phyloP scores from a whole-genome alignment of 2,329 filamentous ascomycete genomes.

The Diaporthe vaccinii region DNA sequence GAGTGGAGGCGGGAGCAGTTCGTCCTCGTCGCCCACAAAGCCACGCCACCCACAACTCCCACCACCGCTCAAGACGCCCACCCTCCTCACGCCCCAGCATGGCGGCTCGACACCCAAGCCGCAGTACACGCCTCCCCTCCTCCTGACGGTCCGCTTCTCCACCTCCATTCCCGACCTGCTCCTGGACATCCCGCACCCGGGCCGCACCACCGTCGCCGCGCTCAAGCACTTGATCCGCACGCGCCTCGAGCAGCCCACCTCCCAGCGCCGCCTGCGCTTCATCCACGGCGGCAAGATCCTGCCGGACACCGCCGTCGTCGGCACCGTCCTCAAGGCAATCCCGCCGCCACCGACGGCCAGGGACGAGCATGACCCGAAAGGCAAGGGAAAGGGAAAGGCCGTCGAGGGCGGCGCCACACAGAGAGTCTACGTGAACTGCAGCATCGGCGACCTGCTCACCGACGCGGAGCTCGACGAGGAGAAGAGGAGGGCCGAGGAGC shows the following conservation, averaged over 20 bases:
- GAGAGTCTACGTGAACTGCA: slow-evolving; percentile 92
- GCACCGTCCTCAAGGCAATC: slow-evolving; percentile 75
- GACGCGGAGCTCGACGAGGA: slow-evolving; percentile 78
- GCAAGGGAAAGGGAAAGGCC: slow-evolving; percentile 84
- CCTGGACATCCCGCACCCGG: slow-evolving; percentile 79
- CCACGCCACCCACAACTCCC: slow-evolving; percentile 19
- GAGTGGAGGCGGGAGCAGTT: slow-evolving; percentile 37
- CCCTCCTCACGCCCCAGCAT: slow-evolving; percentile 13
- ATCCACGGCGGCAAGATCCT: slow-evolving; percentile 93
- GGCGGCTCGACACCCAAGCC: slow-evolving; percentile 24
- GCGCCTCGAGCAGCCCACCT: slow-evolving; percentile 73
- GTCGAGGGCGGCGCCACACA: slow-evolving; percentile 63
- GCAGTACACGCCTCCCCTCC: slow-evolving; percentile 62
- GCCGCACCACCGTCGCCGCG: slow-evolving; percentile 78
- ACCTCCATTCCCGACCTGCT: slow-evolving; percentile 85
- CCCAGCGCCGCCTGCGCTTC: slow-evolving; percentile 82
- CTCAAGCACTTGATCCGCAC: slow-evolving; percentile 87
- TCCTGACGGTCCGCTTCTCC: slow-evolving; percentile 92
- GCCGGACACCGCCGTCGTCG: slow-evolving; percentile 78
- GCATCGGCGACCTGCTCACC: slow-evolving; percentile 82
- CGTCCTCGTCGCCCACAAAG: slow-evolving; percentile 33
- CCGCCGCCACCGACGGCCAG: slow-evolving; percentile 61
- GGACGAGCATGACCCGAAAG: slow-evolving; percentile 52
- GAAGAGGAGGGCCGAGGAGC: slow-evolving; percentile 59
- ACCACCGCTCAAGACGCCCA: slow-evolving; percentile 33